Evolutionary conservation across 345 rosid species (phyloP).

Genomic region (Xanthoceras sorbifolium): DNA sequence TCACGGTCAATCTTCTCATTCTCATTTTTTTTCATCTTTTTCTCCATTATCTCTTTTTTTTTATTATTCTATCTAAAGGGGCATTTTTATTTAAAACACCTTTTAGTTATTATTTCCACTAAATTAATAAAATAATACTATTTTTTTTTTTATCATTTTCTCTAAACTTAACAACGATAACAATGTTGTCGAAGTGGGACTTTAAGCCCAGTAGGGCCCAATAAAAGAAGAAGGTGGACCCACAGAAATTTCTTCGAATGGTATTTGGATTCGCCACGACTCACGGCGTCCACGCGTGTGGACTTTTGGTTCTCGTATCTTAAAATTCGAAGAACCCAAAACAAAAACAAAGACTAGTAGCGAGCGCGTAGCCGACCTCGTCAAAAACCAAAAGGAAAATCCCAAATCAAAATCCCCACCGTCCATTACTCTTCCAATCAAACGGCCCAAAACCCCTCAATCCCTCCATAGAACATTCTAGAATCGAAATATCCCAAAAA

Average conservation of each 20-base stretch:
- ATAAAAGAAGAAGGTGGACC: slow-evolving; percentile 46
- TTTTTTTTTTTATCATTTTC: too few species aligned
- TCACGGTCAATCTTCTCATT: too few species aligned
- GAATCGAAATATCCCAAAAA: slow-evolving; percentile 10
- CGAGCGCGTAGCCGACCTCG: slow-evolving; percentile 6
- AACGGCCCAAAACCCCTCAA: slow-evolving; percentile 17
- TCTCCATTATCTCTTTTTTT: too few species aligned
- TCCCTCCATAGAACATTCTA: slow-evolving; percentile 25
- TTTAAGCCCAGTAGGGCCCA: slow-evolving; percentile 20
- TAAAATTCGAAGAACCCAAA: background rate
- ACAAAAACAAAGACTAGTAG: background rate
- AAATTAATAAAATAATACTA: too few species aligned
- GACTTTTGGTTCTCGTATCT: background rate
- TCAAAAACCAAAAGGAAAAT: background rate
- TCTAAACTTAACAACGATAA: too few species aligned
- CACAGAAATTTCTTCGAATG: slow-evolving; percentile 56
- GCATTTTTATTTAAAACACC: too few species aligned
- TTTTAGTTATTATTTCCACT: too few species aligned
- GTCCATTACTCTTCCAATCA: background rate
- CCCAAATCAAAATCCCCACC: background rate
- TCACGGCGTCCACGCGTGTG: background rate
- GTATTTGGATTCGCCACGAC: slow-evolving; percentile 53
- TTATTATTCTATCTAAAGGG: too few species aligned
- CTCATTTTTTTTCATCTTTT: too few species aligned
- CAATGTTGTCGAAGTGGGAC: slow-evolving; percentile 12